Evolutionary conservation across 352 stramenopile species (phyloP).

Genomic region (Pythium rishiriense): DNA sequence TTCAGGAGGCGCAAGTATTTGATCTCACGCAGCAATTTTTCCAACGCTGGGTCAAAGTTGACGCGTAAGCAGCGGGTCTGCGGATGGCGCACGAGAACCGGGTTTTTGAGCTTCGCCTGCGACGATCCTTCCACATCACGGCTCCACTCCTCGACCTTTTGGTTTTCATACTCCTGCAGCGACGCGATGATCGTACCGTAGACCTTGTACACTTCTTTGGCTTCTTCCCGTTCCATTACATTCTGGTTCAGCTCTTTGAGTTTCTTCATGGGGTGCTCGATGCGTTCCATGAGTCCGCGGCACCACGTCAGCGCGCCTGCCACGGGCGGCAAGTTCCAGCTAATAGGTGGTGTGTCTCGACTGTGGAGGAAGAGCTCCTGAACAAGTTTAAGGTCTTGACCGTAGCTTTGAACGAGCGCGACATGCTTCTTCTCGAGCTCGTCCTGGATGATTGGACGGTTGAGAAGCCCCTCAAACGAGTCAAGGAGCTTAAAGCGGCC

Average conservation of each 20-base stretch:
- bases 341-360: slow-evolving; percentile 91
- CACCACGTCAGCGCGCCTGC: slow-evolving; percentile 96
- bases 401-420: slow-evolving; percentile 95
- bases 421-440: slow-evolving; percentile 98
- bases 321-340: slow-evolving; percentile 95
- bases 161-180: slow-evolving; percentile 96
- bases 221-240: slow-evolving; percentile 97
- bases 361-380: slow-evolving; percentile 96
- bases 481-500: slow-evolving; percentile 98
- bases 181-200: slow-evolving; percentile 95
- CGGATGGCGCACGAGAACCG: slow-evolving; percentile 89
- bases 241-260: slow-evolving; percentile 95
- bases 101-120: slow-evolving; percentile 95
- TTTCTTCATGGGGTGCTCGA: slow-evolving; percentile 97
- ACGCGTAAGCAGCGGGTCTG: slow-evolving; percentile 92
- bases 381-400: slow-evolving; percentile 95
- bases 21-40: slow-evolving; percentile 96
- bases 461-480: slow-evolving; percentile 94
- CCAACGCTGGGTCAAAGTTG: slow-evolving; percentile 97
- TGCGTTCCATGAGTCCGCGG: slow-evolving; percentile 93
- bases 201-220: slow-evolving; percentile 98
- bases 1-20: slow-evolving; percentile 97
- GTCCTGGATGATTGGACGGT: slow-evolving; percentile 95
- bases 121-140: slow-evolving; percentile 94
- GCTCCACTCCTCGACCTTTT: slow-evolving; percentile 97